Base-by-base conservation (phyloP, 129 eudicot genomes). In the Deinandra increscens region DNA sequence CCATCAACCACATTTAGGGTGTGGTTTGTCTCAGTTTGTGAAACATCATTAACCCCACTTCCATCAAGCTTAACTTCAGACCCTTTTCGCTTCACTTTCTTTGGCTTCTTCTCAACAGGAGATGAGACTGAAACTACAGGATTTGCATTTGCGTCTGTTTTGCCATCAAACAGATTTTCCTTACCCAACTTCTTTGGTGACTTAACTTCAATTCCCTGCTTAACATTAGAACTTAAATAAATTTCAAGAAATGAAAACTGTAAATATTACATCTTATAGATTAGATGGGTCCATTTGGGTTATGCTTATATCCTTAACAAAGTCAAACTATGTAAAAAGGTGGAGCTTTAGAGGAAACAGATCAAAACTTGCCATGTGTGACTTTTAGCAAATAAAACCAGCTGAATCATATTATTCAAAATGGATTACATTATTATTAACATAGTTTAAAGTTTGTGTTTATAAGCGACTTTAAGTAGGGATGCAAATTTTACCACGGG, bases 131-230 rank as follows among this genome's bases (percentile, higher is more conserved):
- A 48, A 62, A 77, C 62, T 13, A 29, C 19, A 50, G 82, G 70
- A 37, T 78, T 54, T 13, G 78, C 51, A 58, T 72, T 81, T 55
- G 43, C 19, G 70, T 80, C 79, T 7, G 76, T 46, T 63, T 78
- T 66, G 29, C 82, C 92, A 72, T 85, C 88, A 68, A 82, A 45
- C 7, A 79, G 72, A 81, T 92, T 92, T 74, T 88, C 98, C 76
- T 88, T 92, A 51, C 84, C 91, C 19, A 43, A 59, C 51, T 81
- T 84, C 76, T 69, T 75, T 5, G 98, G 82, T 63, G 88, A 85
- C 53, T 74, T 78, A 31, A 43, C 75, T 43, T 63, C 14, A 46
- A 44, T 43, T 64, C 65, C 88, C 93, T 85, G 78, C 18, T 31
- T 12, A 80, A 6, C 11, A 19, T 72, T 41, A 48, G 31, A 46